These are phyloP conservation scores for Silene uniflora DNA, from an alignment of 148 eudicot species.

Conservation along the genomic window DNA sequence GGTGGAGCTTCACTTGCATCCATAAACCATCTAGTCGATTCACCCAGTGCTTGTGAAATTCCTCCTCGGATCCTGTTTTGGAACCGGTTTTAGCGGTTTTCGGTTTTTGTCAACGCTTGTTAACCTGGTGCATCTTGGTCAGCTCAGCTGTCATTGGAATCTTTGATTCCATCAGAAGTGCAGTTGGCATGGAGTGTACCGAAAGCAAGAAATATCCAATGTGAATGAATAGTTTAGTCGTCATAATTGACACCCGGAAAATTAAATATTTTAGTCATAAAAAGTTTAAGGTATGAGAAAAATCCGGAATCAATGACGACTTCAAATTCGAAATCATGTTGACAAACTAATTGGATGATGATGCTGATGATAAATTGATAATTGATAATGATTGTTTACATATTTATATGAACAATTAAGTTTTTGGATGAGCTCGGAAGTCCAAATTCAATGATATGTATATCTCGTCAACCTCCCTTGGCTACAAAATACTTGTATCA, in stretches of 20 bases:
- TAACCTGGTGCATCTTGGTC: background rate
- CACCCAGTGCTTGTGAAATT: too few relatives aligned
- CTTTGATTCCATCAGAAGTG: background rate
- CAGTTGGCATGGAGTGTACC: background rate
- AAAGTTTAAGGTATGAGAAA: too few relatives aligned
- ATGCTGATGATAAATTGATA: background rate
- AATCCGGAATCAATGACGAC: background rate
- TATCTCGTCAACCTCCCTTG: background rate
- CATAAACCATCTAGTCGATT: too few relatives aligned
- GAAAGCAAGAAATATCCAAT: background rate
- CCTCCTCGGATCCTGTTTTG: too few relatives aligned
- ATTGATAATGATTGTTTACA: background rate
- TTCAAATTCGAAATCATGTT: background rate
- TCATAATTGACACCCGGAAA: background rate
- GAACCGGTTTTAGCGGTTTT: too few relatives aligned
- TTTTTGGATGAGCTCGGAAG: background rate
- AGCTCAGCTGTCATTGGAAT: constrained; percentile 1
- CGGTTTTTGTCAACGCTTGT: background rate
- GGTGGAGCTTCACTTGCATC: too few relatives aligned
- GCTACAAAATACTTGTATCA: background rate
- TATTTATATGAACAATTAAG: too few relatives aligned
- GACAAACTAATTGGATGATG: background rate
- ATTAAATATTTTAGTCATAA: too few relatives aligned
- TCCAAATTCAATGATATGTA: background rate
- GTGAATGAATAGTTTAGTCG: background rate